Evolutionary conservation across 139 green algal species (phyloP), one percentile per base, ranked within the genome.

Genomic region (Desmodesmus armatus): DNA sequence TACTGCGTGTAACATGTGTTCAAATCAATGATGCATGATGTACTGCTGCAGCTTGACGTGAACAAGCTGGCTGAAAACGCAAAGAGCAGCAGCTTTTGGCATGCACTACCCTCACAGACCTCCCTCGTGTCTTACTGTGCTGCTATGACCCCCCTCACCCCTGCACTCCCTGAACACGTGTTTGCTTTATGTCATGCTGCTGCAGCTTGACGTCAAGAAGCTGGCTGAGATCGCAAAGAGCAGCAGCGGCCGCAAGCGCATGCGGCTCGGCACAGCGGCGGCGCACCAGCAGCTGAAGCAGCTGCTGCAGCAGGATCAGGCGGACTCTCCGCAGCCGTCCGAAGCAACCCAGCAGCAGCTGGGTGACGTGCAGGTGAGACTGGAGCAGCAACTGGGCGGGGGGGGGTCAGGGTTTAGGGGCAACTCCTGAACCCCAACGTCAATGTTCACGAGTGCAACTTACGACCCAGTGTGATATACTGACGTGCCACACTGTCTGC

Each of bases 181-280:
- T n/a, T n/a, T 41, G 65, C 7, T 73, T 29, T 11, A 29, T 47
- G 13, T 49, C 3, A 21, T 80, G 72, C 41, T 51, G 3, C 47
- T 69, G 41, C 80, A 85, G 80, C 27, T 80, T 23, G 51, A 86
- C 27, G 37, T 86, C 35, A 23, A 25, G 17, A 27, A 71, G 80
- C 70, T 86, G 35, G 80, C 80, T 47, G 69, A 35, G 0, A 27
- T 74, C 9, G 80, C 70, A 15, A 72, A 55, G 27, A 39, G 49
- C 37, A 72, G 41, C 39, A 60, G 80, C 39, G 80, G 80, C 23
- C 67, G 80, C 49, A 80, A 86, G 53, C 80, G 80, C 51, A 70
- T 80, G 69, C 80, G 80, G 6, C 44, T 86, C 15, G 80, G 80
- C 51, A 49, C 80, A 21, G 35, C 55, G n/a, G 41, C 78, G 5